Percentiles rank a stretch among this genome's conserved stretches.
Conservation (phyloP, 768 basidiomycete species). For the Lentinula sp. region DNA sequence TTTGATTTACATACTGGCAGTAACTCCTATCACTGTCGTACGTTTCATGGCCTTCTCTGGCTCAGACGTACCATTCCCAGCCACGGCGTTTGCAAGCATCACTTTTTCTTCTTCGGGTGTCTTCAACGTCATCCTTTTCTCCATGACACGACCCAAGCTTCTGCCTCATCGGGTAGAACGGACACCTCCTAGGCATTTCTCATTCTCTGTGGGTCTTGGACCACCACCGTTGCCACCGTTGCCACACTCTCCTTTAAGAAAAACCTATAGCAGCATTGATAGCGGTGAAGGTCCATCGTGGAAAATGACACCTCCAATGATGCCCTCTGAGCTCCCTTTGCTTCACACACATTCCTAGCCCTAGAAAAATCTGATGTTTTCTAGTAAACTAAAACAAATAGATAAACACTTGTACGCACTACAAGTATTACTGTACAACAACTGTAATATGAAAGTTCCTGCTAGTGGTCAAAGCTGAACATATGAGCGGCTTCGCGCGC, state of each 20-base stretch:
- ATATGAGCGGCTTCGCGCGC: background rate
- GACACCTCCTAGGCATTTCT: background rate
- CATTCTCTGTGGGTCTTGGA: background rate
- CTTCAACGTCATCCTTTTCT: slow-evolving; percentile 32
- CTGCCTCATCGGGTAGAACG: slow-evolving; percentile 17
- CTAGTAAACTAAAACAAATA: background rate
- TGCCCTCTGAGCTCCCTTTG: slow-evolving; percentile 1
- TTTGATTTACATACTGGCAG: slow-evolving; percentile 29
- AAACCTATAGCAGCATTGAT: background rate
- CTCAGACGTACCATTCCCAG: slow-evolving; percentile 24
- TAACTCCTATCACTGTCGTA: slow-evolving; percentile 31
- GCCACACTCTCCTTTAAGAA: background rate
- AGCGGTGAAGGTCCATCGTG: background rate
- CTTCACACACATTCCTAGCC: background rate
- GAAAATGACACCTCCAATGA: background rate
- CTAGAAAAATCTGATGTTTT: background rate
- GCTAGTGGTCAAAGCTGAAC: background rate
- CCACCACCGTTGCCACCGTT: background rate
- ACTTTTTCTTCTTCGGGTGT: slow-evolving; percentile 34
- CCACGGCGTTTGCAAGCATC: slow-evolving; percentile 28
- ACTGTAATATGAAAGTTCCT: background rate
- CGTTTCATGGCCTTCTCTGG: slow-evolving; percentile 27
- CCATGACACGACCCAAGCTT: slow-evolving; percentile 31
- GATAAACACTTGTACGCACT: background rate
- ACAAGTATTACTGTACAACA: too few relatives aligned